A percentile compares a stretch with the other conserved stretches of the same genome.
Evolutionary conservation across 768 basidiomycete species (phyloP).

Genomic region (Postia placenta): DNA sequence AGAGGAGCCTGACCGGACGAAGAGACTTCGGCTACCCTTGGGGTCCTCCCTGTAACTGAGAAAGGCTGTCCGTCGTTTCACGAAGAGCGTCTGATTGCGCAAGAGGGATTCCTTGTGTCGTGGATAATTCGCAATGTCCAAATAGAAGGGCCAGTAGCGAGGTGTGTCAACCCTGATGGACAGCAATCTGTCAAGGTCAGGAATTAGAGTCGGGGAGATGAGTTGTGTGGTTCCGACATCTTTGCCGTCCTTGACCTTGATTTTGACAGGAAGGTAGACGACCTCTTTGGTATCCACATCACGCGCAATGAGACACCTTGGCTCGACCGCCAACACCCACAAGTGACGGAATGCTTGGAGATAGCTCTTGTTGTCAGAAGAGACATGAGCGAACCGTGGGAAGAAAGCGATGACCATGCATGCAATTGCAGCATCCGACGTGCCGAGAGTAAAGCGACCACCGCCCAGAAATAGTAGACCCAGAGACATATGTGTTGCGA

Average conservation of each 20-base stretch:
- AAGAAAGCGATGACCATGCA: conserved; percentile 88
- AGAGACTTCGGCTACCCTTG: conserved; percentile 85
- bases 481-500: conserved; percentile 84
- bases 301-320: conserved; percentile 83
- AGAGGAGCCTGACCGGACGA: conserved; percentile 81
- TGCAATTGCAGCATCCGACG: conserved; percentile 87
- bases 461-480: conserved; percentile 92
- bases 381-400: conserved; percentile 74
- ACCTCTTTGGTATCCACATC: conserved; percentile 91
- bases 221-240: conserved; percentile 65
- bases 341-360: conserved; percentile 91
- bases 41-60: conserved; percentile 93
- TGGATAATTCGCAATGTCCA: conserved; percentile 66
- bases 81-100: conserved; percentile 76
- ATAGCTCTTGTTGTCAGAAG: conserved; percentile 85
- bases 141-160: conserved; percentile 90
- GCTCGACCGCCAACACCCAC: conserved; percentile 95
- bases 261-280: conserved; percentile 89
- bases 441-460: conserved; percentile 88
- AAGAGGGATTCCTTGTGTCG: conserved; percentile 67
- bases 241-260: conserved; percentile 65
- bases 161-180: conserved; percentile 90
- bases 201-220: conserved; percentile 90
- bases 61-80: conserved; percentile 89
- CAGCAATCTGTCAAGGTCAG: conserved; percentile 75